Evolutionary conservation across 1,139 yeast species (phyloP), one percentile per base, ranked within the genome.

Genomic region (Suhomyces coccinellae): DNA sequence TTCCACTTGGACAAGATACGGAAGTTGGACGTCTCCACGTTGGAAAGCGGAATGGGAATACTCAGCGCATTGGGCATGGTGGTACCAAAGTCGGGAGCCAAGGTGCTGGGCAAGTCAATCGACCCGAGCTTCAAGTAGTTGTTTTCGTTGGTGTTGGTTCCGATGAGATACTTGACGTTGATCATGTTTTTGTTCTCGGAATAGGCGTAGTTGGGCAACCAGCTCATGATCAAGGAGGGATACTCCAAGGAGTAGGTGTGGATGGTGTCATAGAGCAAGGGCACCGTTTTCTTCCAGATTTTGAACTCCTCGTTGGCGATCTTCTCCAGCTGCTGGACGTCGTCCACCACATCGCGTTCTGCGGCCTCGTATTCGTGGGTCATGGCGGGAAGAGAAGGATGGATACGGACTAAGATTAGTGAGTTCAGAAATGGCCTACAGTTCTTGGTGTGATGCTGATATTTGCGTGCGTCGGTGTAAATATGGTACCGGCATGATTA

Each of bases 251-350:
- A 80, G 51, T 80, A 74, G 29, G 95, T 80, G 51, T 88, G 80
- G 55, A 89, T 77, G 50, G 87, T 72, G 63, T 88, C 88, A 67
- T 93, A 93, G 42, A 93, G 71, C 53, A 89, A 76, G 13, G 96
- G 97, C n/a, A 93, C 87, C 11, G 96, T 84, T 61, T 93, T 93
- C 65, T 91, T 91, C 99, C 99, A 93, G 47, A 87, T 87, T 59
- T 90, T 87, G 73, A 83, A 90, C 65, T 88, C 96, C 62, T 80
- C 85, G 52, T 80, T 80, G 50, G 72, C 67, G 17, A 79, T 58
- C 54, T 78, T 79, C 53, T 79, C 84, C 45, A 69, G 69, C 46
- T 67, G 62, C 56, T 77, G 83, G 55, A 75, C 78, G 47, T 71
- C 78, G 33, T 62, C 61, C 29, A 66, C 63, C 22, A 73, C 60